phyloP scores from a whole-genome alignment of 768 basidiomycete genomes.

The Auriscalpium vulgare region DNA sequence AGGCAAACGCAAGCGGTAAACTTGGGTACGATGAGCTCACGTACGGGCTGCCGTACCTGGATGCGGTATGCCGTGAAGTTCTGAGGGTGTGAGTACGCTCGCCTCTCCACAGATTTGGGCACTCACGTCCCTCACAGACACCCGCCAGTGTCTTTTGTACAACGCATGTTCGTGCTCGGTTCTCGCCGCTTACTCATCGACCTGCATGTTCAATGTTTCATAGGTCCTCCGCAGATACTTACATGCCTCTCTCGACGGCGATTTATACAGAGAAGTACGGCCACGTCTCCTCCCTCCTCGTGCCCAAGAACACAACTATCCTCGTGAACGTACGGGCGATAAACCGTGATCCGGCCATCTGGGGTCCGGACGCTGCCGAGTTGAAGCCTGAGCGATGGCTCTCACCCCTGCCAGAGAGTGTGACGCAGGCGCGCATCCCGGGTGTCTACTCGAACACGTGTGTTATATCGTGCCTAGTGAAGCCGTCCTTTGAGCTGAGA shows the following conservation, averaged over 20 bases:
- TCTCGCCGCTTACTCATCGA: not conserved
- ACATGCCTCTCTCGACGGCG: not conserved
- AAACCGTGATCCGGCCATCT: not conserved
- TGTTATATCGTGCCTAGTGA: not conserved
- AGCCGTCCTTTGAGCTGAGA: not conserved
- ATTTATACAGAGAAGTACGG: not conserved
- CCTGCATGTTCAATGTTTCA: not conserved
- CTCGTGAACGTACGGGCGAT: not conserved
- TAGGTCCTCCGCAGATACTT: not conserved
- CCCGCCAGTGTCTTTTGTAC: not conserved
- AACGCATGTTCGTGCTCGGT: not conserved
- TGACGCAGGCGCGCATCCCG: not conserved
- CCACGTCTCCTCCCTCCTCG: not conserved
- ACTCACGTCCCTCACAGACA: not conserved
- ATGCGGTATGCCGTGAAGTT: constrained; percentile 20
- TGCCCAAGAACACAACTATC: not conserved
- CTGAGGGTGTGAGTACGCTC: constrained; percentile 17
- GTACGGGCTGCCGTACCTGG: constrained; percentile 18
- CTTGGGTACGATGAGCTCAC: constrained; percentile 20
- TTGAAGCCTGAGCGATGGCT: not conserved
- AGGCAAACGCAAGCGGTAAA: constrained; percentile 6
- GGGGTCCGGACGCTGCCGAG: not conserved
- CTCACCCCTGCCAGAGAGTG: not conserved
- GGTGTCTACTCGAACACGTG: constrained; percentile 3
- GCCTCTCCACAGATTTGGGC: not conserved